These are phyloP conservation scores for Picea mariana DNA, from an alignment of 83 land plant species.

Conservation along the genomic window DNA sequence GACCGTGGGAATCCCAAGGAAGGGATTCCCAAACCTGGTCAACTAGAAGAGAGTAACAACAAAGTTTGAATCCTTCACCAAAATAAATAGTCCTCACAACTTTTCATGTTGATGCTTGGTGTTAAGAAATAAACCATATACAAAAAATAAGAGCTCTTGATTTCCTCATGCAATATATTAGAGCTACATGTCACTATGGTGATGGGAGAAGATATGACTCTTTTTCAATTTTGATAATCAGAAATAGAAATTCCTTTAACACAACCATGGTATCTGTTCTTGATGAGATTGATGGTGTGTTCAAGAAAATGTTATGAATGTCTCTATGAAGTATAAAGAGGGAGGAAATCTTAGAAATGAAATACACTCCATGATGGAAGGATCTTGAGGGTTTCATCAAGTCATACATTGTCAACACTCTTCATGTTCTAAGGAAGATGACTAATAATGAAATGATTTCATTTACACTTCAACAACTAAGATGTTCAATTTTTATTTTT, in stretches of 20 bases:
- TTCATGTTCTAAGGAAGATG: conserved; percentile 51
- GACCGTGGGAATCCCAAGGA: conserved; percentile 21
- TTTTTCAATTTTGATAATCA: conserved; percentile 24
- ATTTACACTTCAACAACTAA: too few relatives aligned
- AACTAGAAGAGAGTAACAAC: conserved; percentile 1
- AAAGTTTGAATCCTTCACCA: background rate
- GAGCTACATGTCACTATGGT: conserved; percentile 81
- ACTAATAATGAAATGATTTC: too few relatives aligned
- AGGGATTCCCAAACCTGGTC: conserved; percentile 6
- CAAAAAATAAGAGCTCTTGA: conserved; percentile 46
- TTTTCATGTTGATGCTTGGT: conserved; percentile 63
- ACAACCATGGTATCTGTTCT: conserved; percentile 70
- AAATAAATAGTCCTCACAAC: conserved; percentile 35
- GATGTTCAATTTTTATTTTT: too few relatives aligned
- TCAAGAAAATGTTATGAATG: conserved; percentile 56
- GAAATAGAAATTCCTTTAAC: conserved; percentile 61
- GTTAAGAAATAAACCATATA: conserved; percentile 54
- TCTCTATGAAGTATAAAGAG: conserved; percentile 33
- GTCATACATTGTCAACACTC: conserved; percentile 74
- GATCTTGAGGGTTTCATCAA: conserved; percentile 59
- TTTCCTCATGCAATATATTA: conserved; percentile 70
- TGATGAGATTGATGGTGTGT: conserved; percentile 64
- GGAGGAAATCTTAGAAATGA: conserved; percentile 46
- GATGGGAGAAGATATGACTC: conserved; percentile 35
- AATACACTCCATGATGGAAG: conserved; percentile 63